These are phyloP conservation scores for Fraxinus xanthoxyloides DNA, from an alignment of 305 asterid genomes.

Conservation along the genomic window DNA sequence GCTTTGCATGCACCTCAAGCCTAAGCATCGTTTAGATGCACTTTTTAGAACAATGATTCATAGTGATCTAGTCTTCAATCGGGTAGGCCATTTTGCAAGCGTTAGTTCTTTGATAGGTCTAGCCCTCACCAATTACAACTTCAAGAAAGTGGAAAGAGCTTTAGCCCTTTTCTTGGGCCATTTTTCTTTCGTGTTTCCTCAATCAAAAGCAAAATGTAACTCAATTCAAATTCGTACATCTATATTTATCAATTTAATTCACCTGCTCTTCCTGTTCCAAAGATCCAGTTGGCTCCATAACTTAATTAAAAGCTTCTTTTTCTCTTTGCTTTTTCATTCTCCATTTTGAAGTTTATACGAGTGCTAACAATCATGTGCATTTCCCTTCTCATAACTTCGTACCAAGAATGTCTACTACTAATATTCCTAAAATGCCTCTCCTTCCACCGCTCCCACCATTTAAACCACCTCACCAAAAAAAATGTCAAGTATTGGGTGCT, in stretches of 20 bases:
- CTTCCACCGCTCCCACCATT: constrained; percentile 31
- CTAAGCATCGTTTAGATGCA: too few species aligned
- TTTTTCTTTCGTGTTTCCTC: constrained; percentile 30
- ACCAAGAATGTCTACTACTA: constrained; percentile 14
- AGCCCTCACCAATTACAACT: constrained; percentile 19
- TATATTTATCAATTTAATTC: constrained; percentile 32
- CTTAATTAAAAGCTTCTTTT: constrained; percentile 41
- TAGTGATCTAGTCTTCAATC: constrained; percentile 28
- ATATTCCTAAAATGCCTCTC: constrained; percentile 37
- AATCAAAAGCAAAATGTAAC: constrained; percentile 29
- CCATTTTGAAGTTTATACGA: constrained; percentile 39
- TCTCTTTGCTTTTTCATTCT: constrained; percentile 37
- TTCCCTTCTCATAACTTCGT: constrained; percentile 24
- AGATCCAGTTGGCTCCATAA: constrained; percentile 39
- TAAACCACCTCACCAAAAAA: constrained; percentile 28
- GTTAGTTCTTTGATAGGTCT: constrained; percentile 31
- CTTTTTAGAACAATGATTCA: neutral
- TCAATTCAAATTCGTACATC: constrained; percentile 38
- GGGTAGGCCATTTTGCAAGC: neutral
- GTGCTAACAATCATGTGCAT: constrained; percentile 20
- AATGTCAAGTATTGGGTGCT: neutral
- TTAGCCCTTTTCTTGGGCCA: constrained; percentile 17
- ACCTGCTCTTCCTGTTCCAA: constrained; percentile 39
- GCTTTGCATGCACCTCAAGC: too few species aligned
- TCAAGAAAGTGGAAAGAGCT: constrained; percentile 39